These are phyloP conservation scores for Penicillium waksmanii DNA, from an alignment of 495 filamentous ascomycete species.

Conservation along the genomic window DNA sequence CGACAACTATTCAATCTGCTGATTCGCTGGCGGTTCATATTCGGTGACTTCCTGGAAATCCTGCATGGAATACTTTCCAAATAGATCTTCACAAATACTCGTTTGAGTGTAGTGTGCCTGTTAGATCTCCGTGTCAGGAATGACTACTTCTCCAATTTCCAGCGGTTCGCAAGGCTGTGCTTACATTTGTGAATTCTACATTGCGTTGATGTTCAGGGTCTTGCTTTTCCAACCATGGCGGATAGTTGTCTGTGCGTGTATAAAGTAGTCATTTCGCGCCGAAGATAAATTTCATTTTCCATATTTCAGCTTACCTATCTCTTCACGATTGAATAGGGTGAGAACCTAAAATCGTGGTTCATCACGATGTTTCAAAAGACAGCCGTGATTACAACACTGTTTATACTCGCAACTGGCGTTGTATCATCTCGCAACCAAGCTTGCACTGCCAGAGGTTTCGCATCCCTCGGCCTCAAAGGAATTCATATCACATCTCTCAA, in stretches of 20 bases:
- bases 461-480: constrained; percentile 1
- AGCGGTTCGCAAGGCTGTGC: too few species aligned
- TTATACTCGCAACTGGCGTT: neutral
- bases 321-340: neutral
- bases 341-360: neutral
- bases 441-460: constrained; percentile 6
- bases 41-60: neutral
- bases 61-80: neutral
- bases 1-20: neutral
- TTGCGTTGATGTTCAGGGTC: too few species aligned
- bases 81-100: too few species aligned
- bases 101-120: too few species aligned
- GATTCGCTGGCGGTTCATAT: too few species aligned
- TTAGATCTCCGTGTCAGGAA: too few species aligned
- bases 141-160: too few species aligned
- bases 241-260: neutral
- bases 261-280: neutral
- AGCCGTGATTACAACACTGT: neutral
- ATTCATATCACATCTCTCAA: constrained; percentile 10
- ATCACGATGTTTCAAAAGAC: neutral
- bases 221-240: neutral
- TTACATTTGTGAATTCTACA: too few species aligned
- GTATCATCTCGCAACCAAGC: neutral
- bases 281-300: neutral
- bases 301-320: neutral